Evolutionary conservation across 2,329 filamentous ascomycete species (phyloP).

Genomic region (Ascocoryne sarcoides): DNA sequence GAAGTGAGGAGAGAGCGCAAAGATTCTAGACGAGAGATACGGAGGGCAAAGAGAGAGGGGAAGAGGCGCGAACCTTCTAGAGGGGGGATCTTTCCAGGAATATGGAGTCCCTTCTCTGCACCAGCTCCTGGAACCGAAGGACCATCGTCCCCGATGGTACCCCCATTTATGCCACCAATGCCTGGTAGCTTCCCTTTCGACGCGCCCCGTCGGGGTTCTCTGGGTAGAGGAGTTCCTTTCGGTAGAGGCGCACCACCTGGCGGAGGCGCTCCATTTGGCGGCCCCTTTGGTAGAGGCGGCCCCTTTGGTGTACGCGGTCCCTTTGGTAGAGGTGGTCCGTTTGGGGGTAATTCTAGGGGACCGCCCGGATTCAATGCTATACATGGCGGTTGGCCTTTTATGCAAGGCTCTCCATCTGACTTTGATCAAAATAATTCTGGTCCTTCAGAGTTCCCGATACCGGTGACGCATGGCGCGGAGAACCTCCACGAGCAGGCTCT

Average conservation of each 20-base stretch:
- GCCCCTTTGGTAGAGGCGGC: too few species aligned
- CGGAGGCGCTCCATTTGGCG: slow-evolving; percentile 2
- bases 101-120: background rate
- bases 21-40: slow-evolving; percentile 19
- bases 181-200: background rate
- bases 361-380: slow-evolving; percentile 8
- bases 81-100: background rate
- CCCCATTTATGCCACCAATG: slow-evolving; percentile 1
- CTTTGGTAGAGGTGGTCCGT: background rate
- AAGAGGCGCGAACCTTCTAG: background rate
- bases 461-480: slow-evolving; percentile 12
- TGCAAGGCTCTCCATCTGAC: slow-evolving; percentile 2
- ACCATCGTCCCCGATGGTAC: background rate
- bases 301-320: slow-evolving; percentile 12
- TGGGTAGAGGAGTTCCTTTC: slow-evolving; percentile 11
- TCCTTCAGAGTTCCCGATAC: background rate
- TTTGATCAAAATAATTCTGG: too few species aligned
- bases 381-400: slow-evolving; percentile 16
- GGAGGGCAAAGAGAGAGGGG: slow-evolving; percentile 28
- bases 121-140: too few species aligned
- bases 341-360: background rate
- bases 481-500: slow-evolving; percentile 16
- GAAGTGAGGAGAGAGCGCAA: slow-evolving; percentile 14
- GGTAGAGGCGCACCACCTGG: slow-evolving; percentile 7
- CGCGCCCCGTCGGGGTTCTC: too few species aligned